These are phyloP conservation scores for Cyberlindnera galapagoensis DNA, from an alignment of 805 yeast genomes.

Conservation along the genomic window DNA sequence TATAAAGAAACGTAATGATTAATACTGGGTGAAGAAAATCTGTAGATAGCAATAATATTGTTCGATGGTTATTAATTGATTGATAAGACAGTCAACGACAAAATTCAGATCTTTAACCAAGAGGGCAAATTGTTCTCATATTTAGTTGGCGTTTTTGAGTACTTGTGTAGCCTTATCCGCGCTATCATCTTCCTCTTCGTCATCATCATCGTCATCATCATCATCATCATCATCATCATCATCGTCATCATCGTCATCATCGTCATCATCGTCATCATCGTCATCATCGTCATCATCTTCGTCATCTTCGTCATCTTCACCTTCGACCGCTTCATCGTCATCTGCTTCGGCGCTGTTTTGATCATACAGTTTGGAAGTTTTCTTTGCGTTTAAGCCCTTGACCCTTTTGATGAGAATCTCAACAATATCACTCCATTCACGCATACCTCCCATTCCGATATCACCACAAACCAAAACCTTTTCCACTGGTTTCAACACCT, in stretches of 20 bases:
- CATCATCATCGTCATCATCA: conserved; percentile 4
- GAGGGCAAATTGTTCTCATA: too few relatives aligned
- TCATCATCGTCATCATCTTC: conserved; percentile 34
- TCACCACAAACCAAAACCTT: conserved; percentile 78
- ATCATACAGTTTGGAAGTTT: conserved; percentile 23
- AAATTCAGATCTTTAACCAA: too few relatives aligned
- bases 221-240: conserved; percentile 34
- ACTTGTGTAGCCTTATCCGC: too few relatives aligned
- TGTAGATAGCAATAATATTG: too few relatives aligned
- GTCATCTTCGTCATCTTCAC: conserved; percentile 34
- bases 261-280: conserved; percentile 33
- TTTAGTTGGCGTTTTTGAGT: too few relatives aligned
- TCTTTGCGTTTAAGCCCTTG: conserved; percentile 5
- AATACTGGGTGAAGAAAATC: not conserved
- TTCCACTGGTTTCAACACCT: conserved; percentile 72
- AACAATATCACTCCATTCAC: conserved; percentile 80
- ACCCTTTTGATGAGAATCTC: conserved; percentile 40
- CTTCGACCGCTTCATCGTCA: conserved; percentile 37
- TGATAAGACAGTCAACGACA: too few relatives aligned
- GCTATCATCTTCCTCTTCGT: not conserved
- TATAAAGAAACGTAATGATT: too few relatives aligned
- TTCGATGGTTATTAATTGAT: too few relatives aligned
- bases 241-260: conserved; percentile 34
- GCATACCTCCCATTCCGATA: conserved; percentile 90
- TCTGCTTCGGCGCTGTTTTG: conserved; percentile 42